These are phyloP conservation scores for Mrakia hoshinonis DNA, from an alignment of 768 basidiomycete genomes.

Conservation along the genomic window DNA sequence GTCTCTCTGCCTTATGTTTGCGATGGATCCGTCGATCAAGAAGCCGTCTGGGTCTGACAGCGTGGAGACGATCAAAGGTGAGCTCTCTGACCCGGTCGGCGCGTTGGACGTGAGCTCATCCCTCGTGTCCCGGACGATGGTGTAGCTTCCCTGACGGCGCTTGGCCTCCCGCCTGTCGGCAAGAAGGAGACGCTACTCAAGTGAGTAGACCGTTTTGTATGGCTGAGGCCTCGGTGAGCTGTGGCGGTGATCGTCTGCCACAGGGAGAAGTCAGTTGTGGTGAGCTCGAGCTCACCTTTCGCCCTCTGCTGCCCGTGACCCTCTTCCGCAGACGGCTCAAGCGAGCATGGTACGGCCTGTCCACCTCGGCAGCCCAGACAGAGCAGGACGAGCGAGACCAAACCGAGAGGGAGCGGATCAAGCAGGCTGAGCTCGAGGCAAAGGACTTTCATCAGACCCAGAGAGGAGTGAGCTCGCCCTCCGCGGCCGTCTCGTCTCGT, in stretches of 20 bases:
- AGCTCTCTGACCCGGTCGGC: neutral
- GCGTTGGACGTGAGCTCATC: neutral
- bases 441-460: conserved; percentile 8
- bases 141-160: conserved; percentile 33
- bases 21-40: neutral
- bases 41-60: conserved; percentile 10
- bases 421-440: conserved; percentile 1
- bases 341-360: neutral
- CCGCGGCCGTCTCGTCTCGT: neutral
- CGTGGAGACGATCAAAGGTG: conserved; percentile 17
- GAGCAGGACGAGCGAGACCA: conserved; percentile 8
- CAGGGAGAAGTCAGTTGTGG: neutral
- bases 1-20: no score
- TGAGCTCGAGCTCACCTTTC: neutral
- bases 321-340: conserved; percentile 1
- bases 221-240: no score
- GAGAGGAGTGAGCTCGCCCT: neutral
- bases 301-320: neutral
- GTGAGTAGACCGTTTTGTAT: conserved; percentile 33
- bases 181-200: conserved; percentile 42
- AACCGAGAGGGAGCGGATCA: neutral
- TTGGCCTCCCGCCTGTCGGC: conserved; percentile 40
- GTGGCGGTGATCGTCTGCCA: no score
- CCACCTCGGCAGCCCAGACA: neutral
- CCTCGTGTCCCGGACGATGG: neutral